Conservation (phyloP, 257 asterid genomes). For the Gentiana dahurica region DNA sequence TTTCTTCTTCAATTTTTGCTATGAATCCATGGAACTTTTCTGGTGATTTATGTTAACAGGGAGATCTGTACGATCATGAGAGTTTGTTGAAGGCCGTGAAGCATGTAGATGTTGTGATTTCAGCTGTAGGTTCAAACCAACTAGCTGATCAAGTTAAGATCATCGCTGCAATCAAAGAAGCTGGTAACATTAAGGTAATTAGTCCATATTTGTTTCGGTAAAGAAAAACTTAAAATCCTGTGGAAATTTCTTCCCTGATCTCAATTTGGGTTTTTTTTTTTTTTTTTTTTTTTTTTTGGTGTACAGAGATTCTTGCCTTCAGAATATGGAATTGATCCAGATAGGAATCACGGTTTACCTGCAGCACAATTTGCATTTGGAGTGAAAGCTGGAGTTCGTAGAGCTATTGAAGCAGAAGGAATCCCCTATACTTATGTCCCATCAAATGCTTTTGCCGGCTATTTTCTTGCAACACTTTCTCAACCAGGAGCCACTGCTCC, state of each 20-base stretch:
- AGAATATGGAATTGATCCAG: constrained; percentile 47
- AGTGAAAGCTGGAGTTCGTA: constrained; percentile 32
- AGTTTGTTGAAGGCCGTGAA: neutral
- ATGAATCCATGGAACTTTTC: no score
- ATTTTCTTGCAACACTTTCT: constrained; percentile 22
- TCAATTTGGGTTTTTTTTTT: neutral
- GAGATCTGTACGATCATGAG: neutral
- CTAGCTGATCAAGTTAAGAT: neutral
- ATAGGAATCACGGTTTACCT: constrained; percentile 39
- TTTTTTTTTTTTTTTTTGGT: neutral
- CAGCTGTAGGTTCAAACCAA: neutral
- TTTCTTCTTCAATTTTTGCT: no score
- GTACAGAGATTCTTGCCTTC: constrained; percentile 46
- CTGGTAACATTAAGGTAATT: neutral
- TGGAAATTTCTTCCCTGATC: neutral
- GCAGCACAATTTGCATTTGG: constrained; percentile 33
- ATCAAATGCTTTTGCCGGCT: constrained; percentile 32
- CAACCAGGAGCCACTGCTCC: constrained; percentile 21
- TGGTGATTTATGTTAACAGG: neutral
- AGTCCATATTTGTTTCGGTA: neutral
- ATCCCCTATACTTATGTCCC: constrained; percentile 44
- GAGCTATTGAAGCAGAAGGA: constrained; percentile 42
- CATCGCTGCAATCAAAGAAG: neutral
- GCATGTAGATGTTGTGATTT: neutral
- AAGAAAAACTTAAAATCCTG: neutral